These are phyloP conservation scores for Venturia asperata DNA, from an alignment of 2,329 filamentous ascomycete species.

Conservation along the genomic window DNA sequence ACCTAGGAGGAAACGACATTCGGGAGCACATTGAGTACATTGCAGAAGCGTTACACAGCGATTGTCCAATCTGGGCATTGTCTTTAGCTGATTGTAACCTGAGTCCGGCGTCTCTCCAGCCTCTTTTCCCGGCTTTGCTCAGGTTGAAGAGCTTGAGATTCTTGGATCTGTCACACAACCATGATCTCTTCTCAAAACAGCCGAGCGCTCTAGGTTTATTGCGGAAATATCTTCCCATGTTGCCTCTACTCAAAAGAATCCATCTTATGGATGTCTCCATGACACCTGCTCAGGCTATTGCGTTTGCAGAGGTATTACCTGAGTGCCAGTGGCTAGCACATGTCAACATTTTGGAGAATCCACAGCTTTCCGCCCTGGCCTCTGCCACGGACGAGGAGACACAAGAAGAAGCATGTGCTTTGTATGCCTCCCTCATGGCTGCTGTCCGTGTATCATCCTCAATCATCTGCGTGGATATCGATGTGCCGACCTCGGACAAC, in stretches of 20 bases:
- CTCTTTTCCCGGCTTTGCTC: slow-evolving; percentile 65
- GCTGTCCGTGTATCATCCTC: slow-evolving; percentile 77
- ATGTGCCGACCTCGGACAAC: slow-evolving; percentile 73
- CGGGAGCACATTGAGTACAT: slow-evolving; percentile 39
- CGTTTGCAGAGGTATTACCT: slow-evolving; percentile 80
- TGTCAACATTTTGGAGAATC: slow-evolving; percentile 79
- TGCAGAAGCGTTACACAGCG: slow-evolving; percentile 45
- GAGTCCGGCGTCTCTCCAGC: slow-evolving; percentile 62
- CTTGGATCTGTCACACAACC: slow-evolving; percentile 88
- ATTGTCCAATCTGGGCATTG: slow-evolving; percentile 64
- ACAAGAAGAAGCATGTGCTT: slow-evolving; percentile 87
- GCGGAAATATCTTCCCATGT: slow-evolving; percentile 75
- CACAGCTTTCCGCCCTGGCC: slow-evolving; percentile 61
- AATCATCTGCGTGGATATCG: slow-evolving; percentile 84
- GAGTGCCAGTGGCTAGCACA: slow-evolving; percentile 77
- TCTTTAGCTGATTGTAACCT: slow-evolving; percentile 83
- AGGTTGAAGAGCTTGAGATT: slow-evolving; percentile 71
- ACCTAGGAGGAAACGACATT: slow-evolving; percentile 78
- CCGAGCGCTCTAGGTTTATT: slow-evolving; percentile 69
- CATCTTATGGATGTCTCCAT: slow-evolving; percentile 81
- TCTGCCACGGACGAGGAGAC: slow-evolving; percentile 67
- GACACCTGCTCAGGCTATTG: slow-evolving; percentile 80
- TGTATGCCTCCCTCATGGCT: slow-evolving; percentile 86
- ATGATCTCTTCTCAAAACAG: slow-evolving; percentile 63
- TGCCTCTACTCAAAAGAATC: slow-evolving; percentile 70